Evolutionary conservation across 1,139 yeast genomes (phyloP).

Genomic region (Saccharomyces uvarum): DNA sequence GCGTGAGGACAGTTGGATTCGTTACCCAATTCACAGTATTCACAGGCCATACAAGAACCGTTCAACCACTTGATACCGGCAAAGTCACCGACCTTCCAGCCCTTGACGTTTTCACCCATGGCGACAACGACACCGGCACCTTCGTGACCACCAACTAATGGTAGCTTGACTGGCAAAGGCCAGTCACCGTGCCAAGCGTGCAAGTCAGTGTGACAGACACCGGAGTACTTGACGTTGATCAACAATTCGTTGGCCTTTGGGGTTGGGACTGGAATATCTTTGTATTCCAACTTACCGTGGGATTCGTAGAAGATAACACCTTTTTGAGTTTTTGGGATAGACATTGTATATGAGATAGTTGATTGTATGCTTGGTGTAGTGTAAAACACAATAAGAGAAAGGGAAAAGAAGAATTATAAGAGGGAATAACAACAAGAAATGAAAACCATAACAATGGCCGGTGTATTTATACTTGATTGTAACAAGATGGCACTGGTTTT

Average conservation of each 20-base stretch:
- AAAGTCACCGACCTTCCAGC: slow-evolving; percentile 53
- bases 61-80: slow-evolving; percentile 65
- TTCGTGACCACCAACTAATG: slow-evolving; percentile 63
- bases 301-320: slow-evolving; percentile 42
- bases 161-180: slow-evolving; percentile 52
- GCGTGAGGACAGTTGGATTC: slow-evolving; percentile 56
- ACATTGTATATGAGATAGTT: slow-evolving; percentile 4
- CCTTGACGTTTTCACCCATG: slow-evolving; percentile 49
- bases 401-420: neutral
- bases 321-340: slow-evolving; percentile 39
- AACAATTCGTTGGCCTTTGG: slow-evolving; percentile 54
- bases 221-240: slow-evolving; percentile 54
- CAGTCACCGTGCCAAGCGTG: slow-evolving; percentile 66
- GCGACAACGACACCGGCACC: slow-evolving; percentile 63
- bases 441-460: neutral
- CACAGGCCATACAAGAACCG: slow-evolving; percentile 56
- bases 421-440: neutral
- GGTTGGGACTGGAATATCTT: slow-evolving; percentile 49
- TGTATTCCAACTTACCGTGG: slow-evolving; percentile 44
- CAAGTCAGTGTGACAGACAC: slow-evolving; percentile 61
- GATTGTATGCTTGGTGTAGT: neutral
- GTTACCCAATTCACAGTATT: slow-evolving; percentile 46
- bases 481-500: neutral
- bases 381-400: neutral
- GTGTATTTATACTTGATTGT: neutral